These are phyloP conservation scores for Acanthamoeba sp. DNA, from an alignment of 208 protist genomes.

Conservation along the genomic window DNA sequence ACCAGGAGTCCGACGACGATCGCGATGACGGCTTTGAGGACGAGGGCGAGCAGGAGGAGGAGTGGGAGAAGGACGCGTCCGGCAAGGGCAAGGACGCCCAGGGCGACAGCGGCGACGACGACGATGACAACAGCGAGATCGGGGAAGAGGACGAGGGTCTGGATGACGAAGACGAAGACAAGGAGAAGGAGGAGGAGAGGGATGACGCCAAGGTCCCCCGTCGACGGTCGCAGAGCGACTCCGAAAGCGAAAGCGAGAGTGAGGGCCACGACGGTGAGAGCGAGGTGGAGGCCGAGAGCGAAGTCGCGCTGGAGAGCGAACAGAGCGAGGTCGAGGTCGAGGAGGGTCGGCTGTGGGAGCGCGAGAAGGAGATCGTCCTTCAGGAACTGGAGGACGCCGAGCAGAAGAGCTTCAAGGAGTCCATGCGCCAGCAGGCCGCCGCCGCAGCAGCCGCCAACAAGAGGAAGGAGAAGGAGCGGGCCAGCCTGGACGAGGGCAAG, in stretches of 20 bases:
- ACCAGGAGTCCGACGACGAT: background rate
- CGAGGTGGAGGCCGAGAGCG: background rate
- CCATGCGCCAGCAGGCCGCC: conserved; percentile 30
- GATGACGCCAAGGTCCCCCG: background rate
- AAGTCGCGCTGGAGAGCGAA: conserved; percentile 27
- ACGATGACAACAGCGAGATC: conserved; percentile 13
- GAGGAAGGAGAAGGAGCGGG: background rate
- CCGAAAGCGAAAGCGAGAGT: background rate
- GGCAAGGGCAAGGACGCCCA: background rate
- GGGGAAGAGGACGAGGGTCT: conserved; percentile 13
- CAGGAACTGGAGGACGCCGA: conserved; percentile 14
- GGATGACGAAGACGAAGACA: background rate
- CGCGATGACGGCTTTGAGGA: background rate
- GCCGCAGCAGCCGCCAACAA: background rate
- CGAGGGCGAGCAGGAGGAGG: background rate
- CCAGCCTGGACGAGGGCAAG: background rate
- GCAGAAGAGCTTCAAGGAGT: conserved; percentile 67
- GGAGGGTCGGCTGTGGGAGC: conserved; percentile 47
- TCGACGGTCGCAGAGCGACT: background rate
- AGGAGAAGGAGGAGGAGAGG: conserved; percentile 1
- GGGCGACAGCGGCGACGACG: background rate
- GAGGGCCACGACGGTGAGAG: background rate
- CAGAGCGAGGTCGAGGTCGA: conserved; percentile 53
- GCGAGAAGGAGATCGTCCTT: background rate
- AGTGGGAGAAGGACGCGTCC: background rate